A percentile compares a stretch with the other conserved stretches of the same genome.
phyloP scores from a whole-genome alignment of 352 stramenopile genomes.

The Phytophthora hibernalis region DNA sequence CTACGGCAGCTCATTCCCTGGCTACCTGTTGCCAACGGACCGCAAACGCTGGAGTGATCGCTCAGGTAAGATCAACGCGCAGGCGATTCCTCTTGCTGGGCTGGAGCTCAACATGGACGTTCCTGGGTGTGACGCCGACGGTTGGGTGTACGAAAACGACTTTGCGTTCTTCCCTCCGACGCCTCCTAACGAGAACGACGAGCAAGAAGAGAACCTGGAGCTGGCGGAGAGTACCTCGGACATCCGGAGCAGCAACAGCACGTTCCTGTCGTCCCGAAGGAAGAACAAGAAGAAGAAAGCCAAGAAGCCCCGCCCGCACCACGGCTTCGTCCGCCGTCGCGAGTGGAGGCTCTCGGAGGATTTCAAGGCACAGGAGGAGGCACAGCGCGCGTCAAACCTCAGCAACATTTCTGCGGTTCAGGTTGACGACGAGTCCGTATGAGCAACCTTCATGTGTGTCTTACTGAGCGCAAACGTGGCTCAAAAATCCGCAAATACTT shows the following conservation, averaged over 20 bases:
- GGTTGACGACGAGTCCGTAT: slow-evolving; percentile 45
- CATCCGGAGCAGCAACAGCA: slow-evolving; percentile 25
- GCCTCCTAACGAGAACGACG: slow-evolving; percentile 37
- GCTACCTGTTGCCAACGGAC: slow-evolving; percentile 82
- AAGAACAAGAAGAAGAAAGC: slow-evolving; percentile 54
- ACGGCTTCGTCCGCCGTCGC: slow-evolving; percentile 75
- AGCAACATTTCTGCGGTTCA: slow-evolving; percentile 49
- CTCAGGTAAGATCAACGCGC: slow-evolving; percentile 75
- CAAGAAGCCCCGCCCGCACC: slow-evolving; percentile 58
- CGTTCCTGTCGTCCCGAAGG: slow-evolving; percentile 36
- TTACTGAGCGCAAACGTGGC: slow-evolving; percentile 12
- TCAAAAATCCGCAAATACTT: neutral
- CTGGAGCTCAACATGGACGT: slow-evolving; percentile 71
- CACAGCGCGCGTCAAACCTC: slow-evolving; percentile 35
- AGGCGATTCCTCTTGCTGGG: slow-evolving; percentile 71
- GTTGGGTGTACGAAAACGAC: slow-evolving; percentile 88
- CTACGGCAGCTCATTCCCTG: slow-evolving; percentile 84
- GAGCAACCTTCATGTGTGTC: slow-evolving; percentile 13
- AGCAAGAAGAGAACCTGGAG: slow-evolving; percentile 37
- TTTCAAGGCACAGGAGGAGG: slow-evolving; percentile 56
- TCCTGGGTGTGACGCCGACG: slow-evolving; percentile 73
- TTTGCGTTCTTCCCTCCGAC: slow-evolving; percentile 82
- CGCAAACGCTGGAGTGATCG: slow-evolving; percentile 87
- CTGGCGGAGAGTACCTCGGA: slow-evolving; percentile 12
- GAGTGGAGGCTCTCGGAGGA: slow-evolving; percentile 75